These are phyloP conservation scores for Solanum chacoense DNA, from an alignment of 305 asterid species.

Conservation along the genomic window DNA sequence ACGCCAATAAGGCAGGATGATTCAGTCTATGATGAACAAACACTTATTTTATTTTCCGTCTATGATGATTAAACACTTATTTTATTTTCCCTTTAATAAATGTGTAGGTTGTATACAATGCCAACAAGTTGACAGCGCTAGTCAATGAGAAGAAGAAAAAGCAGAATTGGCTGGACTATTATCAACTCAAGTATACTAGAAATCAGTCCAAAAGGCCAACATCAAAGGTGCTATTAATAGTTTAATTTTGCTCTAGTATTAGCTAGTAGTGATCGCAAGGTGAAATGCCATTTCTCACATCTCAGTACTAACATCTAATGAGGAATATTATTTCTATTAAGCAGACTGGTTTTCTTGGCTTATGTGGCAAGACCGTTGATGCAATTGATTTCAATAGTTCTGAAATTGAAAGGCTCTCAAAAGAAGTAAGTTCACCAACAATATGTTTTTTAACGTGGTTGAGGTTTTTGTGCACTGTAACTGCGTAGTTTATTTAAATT, in stretches of 20 bases:
- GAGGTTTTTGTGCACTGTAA: background rate
- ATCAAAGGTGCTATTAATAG: slow-evolving; percentile 38
- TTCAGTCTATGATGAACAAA: background rate
- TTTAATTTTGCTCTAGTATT: background rate
- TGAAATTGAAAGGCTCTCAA: slow-evolving; percentile 62
- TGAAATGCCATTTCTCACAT: slow-evolving; percentile 1
- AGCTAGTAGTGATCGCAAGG: background rate
- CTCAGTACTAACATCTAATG: slow-evolving; percentile 4
- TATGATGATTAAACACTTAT: background rate
- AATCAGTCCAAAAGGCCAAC: slow-evolving; percentile 53
- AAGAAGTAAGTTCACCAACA: slow-evolving; percentile 46
- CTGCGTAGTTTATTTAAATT: background rate
- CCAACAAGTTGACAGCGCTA: slow-evolving; percentile 67
- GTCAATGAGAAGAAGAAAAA: slow-evolving; percentile 60
- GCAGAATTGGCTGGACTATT: slow-evolving; percentile 91
- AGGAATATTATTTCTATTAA: slow-evolving; percentile 17
- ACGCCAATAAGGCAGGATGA: background rate
- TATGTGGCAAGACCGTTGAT: slow-evolving; percentile 68
- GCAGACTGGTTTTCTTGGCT: slow-evolving; percentile 93
- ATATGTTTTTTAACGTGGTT: background rate
- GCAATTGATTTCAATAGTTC: slow-evolving; percentile 68
- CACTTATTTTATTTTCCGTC: background rate
- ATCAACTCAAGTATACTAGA: slow-evolving; percentile 67
- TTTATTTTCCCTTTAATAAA: background rate
- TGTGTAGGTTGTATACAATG: slow-evolving; percentile 74